Evolutionary conservation across 129 eudicot species (phyloP), one percentile per base, ranked within the genome.

Genomic region (Rutidosis leptorrhynchoides): DNA sequence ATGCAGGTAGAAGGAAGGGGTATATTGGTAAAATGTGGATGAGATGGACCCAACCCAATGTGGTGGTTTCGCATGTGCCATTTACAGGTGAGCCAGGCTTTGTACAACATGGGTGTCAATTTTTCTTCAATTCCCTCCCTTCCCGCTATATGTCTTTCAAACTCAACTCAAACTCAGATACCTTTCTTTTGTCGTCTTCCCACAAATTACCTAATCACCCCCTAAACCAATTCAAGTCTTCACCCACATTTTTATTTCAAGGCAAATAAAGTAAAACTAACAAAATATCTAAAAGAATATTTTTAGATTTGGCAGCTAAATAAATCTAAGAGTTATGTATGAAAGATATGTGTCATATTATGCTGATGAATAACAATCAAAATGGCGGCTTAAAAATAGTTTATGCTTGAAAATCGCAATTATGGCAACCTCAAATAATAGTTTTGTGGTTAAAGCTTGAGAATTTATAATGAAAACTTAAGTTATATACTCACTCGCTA

Each of bases 91-190:
- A 80, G 74, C 55, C 84, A 77, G 84, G 76, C 90, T 78, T 84
- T 81, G 79, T 65, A 67, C 70, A 11, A 64, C 65, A 64, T 73
- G 77, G 77, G 71, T 73, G 64, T 65, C 70, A 73, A n/a, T n/a
- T 17, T 69, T 40, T 60, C 81, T 80, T 40, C 16, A 3, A 11
- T 3, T 40, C 16, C 46, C 45, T 8, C 12, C 12, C 12, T 86
- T 86, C 88, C 88, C 88, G 85, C 90, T 78, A 65, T 22, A 28
- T 52, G 62, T 49, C 67, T 70, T 83, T 80, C 80, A 78, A 81
- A 64, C 64, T 77, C 73, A 71, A 78, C 51, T 78, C 62, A 68
- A 71, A 78, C 51, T 78, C 62, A 68, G 83, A 82, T 81, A 78
- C 74, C 67, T 64, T 2, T 12, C 68, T 7, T 35, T 58, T 80